phyloP scores from a whole-genome alignment of 73 alveolate species.

The Vitrella brassicaformis region DNA sequence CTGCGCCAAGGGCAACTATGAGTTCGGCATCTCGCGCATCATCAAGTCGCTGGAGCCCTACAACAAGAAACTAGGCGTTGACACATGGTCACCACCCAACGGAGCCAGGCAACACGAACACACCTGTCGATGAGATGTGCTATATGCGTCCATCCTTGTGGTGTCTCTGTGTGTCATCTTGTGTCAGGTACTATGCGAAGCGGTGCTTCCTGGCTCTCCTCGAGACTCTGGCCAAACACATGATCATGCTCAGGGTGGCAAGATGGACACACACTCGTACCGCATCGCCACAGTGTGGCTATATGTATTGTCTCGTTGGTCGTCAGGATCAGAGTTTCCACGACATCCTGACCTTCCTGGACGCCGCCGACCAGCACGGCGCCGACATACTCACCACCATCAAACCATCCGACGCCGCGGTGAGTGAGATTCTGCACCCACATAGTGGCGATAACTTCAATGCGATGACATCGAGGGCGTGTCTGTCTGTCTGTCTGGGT shows the following conservation, averaged over 20 bases:
- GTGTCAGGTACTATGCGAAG: constrained; percentile 92
- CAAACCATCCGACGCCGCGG: constrained; percentile 49
- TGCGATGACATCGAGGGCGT: not conserved
- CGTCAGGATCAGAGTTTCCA: constrained; percentile 64
- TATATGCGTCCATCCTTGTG: not conserved
- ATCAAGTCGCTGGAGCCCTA: constrained; percentile 85
- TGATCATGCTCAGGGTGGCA: constrained; percentile 57
- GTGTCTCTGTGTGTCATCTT: constrained; percentile 18
- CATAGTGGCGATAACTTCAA: not conserved
- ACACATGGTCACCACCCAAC: constrained; percentile 59
- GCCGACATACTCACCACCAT: constrained; percentile 77
- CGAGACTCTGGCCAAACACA: constrained; percentile 91
- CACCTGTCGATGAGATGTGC: not conserved
- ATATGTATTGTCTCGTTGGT: not conserved
- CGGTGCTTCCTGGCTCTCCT: constrained; percentile 90
- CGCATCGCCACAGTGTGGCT: not conserved
- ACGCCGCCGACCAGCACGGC: constrained; percentile 91
- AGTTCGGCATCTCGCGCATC: constrained; percentile 92
- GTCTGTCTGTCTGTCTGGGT: not conserved
- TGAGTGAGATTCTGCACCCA: not conserved
- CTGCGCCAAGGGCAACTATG: constrained; percentile 85
- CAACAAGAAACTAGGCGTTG: constrained; percentile 59
- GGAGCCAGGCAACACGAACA: not conserved
- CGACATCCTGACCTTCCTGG: constrained; percentile 90
- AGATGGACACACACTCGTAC: not conserved